A percentile compares a stretch with the other conserved stretches of the same genome.
These are phyloP conservation scores for Sphaceloma murrayae DNA, from an alignment of 2,329 filamentous ascomycete genomes.

Conservation along the genomic window DNA sequence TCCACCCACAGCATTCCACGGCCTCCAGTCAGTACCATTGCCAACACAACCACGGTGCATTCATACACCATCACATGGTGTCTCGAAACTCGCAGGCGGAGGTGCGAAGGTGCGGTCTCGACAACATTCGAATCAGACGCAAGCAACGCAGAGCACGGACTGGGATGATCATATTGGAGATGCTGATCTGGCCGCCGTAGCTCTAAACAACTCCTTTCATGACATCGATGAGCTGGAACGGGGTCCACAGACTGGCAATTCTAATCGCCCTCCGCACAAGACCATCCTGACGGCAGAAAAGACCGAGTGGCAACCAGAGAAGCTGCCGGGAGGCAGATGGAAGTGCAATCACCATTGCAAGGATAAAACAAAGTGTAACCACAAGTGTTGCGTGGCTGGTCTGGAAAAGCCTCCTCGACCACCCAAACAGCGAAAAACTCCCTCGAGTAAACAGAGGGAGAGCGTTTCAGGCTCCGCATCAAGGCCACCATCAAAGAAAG, in stretches of 20 bases:
- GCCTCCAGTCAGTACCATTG: not conserved
- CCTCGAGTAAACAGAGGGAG: no score
- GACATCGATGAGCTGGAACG: conserved; percentile 45
- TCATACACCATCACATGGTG: not conserved
- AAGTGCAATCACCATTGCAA: conserved; percentile 63
- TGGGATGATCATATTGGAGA: conserved; percentile 48
- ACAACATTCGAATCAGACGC: not conserved
- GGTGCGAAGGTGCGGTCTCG: conserved; percentile 4
- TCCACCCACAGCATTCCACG: conserved; percentile 36
- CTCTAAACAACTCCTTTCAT: conserved; percentile 34
- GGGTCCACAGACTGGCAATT: no score
- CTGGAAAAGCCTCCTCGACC: conserved; percentile 43
- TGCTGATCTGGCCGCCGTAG: conserved; percentile 40
- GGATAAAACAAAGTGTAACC: conserved; percentile 54
- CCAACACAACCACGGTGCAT: no score
- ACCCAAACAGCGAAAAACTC: no score
- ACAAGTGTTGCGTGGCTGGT: conserved; percentile 63
- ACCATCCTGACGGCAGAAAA: no score
- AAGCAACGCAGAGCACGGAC: conserved; percentile 33
- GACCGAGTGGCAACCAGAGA: conserved; percentile 42
- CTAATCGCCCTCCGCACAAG: no score
- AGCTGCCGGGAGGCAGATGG: conserved; percentile 55
- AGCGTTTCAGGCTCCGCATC: no score
- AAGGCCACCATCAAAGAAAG: no score
- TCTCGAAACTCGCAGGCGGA: conserved; percentile 3